These are phyloP conservation scores for Fusarium compactum DNA, from an alignment of 2,329 filamentous ascomycete genomes.

Conservation along the genomic window DNA sequence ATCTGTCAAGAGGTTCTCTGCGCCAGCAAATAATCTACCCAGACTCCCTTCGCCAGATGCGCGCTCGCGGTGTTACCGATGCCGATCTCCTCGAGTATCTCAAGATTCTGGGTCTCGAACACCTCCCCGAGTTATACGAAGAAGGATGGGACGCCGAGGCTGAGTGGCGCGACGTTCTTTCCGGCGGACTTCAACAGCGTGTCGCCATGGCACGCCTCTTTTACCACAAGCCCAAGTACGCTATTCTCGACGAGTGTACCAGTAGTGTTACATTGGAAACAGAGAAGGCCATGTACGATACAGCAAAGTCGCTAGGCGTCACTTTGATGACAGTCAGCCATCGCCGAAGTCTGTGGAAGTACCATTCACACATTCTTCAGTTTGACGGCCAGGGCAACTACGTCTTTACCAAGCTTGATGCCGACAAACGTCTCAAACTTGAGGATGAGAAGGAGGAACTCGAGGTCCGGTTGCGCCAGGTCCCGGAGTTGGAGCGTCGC, in stretches of 20 bases:
- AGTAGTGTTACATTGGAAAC: conserved; percentile 94
- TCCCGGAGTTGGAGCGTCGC: conserved; percentile 88
- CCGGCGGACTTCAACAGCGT: conserved; percentile 91
- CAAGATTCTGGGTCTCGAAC: conserved; percentile 82
- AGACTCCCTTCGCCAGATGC: conserved; percentile 88
- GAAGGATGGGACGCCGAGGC: conserved; percentile 92
- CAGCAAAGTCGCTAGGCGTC: conserved; percentile 89
- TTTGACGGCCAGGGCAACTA: conserved; percentile 96
- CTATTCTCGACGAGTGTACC: conserved; percentile 97
- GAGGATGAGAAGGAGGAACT: conserved; percentile 98
- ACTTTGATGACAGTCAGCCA: conserved; percentile 98
- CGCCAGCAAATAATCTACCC: conserved; percentile 98
- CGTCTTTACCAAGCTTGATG: conserved; percentile 90
- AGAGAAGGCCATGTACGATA: conserved; percentile 97
- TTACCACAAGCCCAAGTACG: conserved; percentile 92
- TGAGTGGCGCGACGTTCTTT: conserved; percentile 96
- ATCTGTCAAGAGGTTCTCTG: conserved; percentile 90
- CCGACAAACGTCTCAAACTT: conserved; percentile 83
- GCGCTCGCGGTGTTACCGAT: conserved; percentile 84
- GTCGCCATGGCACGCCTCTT: conserved; percentile 96
- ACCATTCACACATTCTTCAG: conserved; percentile 93
- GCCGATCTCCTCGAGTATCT: conserved; percentile 82
- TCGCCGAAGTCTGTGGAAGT: conserved; percentile 92
- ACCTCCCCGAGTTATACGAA: conserved; percentile 80
- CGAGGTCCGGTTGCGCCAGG: conserved; percentile 83